Base-by-base conservation (phyloP, 139 green algal species). In the Coccomyxa sp. region DNA sequence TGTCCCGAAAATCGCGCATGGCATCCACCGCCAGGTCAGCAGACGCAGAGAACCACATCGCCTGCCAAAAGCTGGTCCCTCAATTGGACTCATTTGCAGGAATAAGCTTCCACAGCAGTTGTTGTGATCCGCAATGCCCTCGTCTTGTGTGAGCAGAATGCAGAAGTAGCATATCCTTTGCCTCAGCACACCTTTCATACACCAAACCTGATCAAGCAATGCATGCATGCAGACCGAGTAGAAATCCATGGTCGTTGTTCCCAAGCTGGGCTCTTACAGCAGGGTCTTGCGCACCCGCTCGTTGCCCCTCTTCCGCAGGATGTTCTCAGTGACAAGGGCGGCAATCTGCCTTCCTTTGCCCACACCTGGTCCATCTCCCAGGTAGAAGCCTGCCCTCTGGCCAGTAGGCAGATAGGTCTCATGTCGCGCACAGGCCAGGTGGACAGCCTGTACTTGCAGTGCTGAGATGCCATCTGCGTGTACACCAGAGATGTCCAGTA, bases 331-430 rank as follows among this genome's bases (percentile, higher is more conserved):
- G n/a, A 95, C 91, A 1, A 92, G 58, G 9, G 88, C 87, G 0
- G 91, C 90, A 79, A 97, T 93, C 71, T 94, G 92, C 0, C 94
- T 85, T 0, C 94, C 94, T 82, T 97, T 97, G 38, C 93, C 93
- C 28, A 97, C 76, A 57, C 82, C 82, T 67, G 75, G 75, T 0
- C 82, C 92, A 79, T 97, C 93, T 0, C 90, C 92, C n/a, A 95
- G 81, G 81, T 94, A 94, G 85, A 95, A 95, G 45, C 91, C 92
- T 3, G 82, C 76, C 9, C 90, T 82, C 13, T 71, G 80, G 17
- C 86, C 88, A 45, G 92, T 88, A 13, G 85, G 85, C 31, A 92
- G 85, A 18, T 74, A 79, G 28, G 86, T 85, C 82, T 86, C 83
- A 82, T 93, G 90, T 58, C 81, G 75, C 0, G 82, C 82, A 66